Conservation (phyloP, 169 alveolate species). For the Plasmodium malariae region DNA sequence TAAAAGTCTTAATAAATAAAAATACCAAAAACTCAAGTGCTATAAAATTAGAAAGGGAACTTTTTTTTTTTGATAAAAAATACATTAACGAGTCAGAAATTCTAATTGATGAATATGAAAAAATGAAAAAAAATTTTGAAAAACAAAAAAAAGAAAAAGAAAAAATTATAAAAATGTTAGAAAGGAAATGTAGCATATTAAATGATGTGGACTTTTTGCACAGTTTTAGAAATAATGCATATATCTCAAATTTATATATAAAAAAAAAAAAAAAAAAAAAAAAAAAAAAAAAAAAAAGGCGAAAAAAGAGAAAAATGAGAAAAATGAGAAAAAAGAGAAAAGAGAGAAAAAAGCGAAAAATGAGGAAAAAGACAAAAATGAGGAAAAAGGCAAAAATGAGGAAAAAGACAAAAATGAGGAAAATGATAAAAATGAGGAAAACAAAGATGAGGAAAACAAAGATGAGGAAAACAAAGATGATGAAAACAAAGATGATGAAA, state of each 20-base stretch:
- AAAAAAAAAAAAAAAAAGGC: neutral
- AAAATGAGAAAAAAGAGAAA: too few relatives aligned
- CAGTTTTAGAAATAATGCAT: conserved; percentile 12
- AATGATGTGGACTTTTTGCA: conserved; percentile 17
- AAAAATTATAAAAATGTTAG: conserved; percentile 20
- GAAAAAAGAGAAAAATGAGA: too few relatives aligned
- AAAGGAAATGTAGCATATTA: conserved; percentile 29
- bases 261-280: neutral
- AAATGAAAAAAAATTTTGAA: conserved; percentile 53
- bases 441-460: too few relatives aligned
- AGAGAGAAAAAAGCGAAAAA: too few relatives aligned
- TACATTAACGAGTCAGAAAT: conserved; percentile 63
- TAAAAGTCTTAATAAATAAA: conserved; percentile 24
- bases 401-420: too few relatives aligned
- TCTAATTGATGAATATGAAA: conserved; percentile 32
- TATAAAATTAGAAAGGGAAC: conserved; percentile 20
- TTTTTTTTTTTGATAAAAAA: conserved; percentile 49
- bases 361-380: too few relatives aligned
- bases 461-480: too few relatives aligned
- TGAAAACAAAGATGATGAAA: too few relatives aligned
- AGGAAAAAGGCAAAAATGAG: too few relatives aligned
- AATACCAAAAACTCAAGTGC: conserved; percentile 8
- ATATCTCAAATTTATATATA: conserved; percentile 22
- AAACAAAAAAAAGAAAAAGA: conserved; percentile 25
- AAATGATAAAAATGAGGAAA: too few relatives aligned